Evolutionary conservation across 73 alveolate genomes (phyloP).

Genomic region (Urostyla sp.): DNA sequence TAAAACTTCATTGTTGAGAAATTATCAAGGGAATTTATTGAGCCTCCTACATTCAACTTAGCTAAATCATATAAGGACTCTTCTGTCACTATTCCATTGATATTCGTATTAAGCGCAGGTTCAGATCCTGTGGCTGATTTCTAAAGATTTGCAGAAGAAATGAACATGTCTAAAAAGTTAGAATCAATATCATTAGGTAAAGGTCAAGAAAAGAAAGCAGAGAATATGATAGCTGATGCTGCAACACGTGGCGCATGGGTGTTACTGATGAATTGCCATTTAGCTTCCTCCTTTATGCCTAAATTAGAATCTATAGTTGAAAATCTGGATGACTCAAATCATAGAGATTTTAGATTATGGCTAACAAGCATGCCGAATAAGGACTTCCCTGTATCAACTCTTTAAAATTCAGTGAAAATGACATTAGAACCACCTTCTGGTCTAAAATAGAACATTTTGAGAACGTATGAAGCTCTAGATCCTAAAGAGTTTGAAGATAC

Average conservation of each 20-base stretch:
- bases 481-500: constrained; percentile 94
- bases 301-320: constrained; percentile 97
- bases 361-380: constrained; percentile 99
- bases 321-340: constrained; percentile 95
- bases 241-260: constrained; percentile 99
- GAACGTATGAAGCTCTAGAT: constrained; percentile 88
- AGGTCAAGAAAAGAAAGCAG: constrained; percentile 99
- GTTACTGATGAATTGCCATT: constrained; percentile 99
- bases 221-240: constrained; percentile 96
- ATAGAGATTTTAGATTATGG: constrained; percentile 99
- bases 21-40: constrained; percentile 97
- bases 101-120: constrained; percentile 99
- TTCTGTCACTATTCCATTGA: constrained; percentile 98
- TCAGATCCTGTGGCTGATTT: constrained; percentile 99
- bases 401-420: constrained; percentile 99
- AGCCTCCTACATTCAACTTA: constrained; percentile 99
- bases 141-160: constrained; percentile 98
- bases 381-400: constrained; percentile 98
- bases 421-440: constrained; percentile 99
- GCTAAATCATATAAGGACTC: constrained; percentile 98
- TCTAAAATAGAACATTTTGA: constrained; percentile 90
- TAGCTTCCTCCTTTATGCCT: constrained; percentile 99
- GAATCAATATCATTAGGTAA: constrained; percentile 98
- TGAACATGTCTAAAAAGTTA: constrained; percentile 97
- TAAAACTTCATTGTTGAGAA: constrained; percentile 93